A percentile compares a stretch with the other conserved stretches of the same genome.
Evolutionary conservation across 1,139 yeast species (phyloP).

Genomic region (Geotrichum histeridarum): DNA sequence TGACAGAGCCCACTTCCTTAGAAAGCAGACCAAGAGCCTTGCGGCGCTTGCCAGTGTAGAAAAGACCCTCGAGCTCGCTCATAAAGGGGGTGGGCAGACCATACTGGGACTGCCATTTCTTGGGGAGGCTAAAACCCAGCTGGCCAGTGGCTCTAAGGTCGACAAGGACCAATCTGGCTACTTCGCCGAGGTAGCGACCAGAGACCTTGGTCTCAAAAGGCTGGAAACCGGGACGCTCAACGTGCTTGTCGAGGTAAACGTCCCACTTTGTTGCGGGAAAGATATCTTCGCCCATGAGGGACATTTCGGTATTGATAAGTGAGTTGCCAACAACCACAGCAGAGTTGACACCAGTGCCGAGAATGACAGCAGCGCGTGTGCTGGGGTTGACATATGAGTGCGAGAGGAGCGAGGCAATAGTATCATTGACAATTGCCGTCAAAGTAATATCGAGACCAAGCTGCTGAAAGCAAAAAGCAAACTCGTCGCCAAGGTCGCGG

Average conservation of each 20-base stretch:
- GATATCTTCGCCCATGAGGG: conserved; percentile 37
- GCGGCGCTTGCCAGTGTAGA: conserved; percentile 18
- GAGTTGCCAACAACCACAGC: conserved; percentile 30
- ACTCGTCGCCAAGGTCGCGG: conserved; percentile 61
- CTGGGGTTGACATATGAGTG: conserved; percentile 62
- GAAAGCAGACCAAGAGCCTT: background rate
- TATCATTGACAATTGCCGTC: conserved; percentile 83
- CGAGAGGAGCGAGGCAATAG: conserved; percentile 78
- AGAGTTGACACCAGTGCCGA: conserved; percentile 88
- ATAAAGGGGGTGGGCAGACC: conserved; percentile 30
- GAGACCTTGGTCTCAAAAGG: conserved; percentile 81
- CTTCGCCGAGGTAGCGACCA: conserved; percentile 85
- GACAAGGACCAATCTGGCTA: conserved; percentile 61
- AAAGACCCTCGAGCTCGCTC: conserved; percentile 30
- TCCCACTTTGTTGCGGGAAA: conserved; percentile 76
- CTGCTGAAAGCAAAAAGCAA: conserved; percentile 54
- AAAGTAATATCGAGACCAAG: conserved; percentile 54
- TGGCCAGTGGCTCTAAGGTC: conserved; percentile 56
- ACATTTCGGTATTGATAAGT: conserved; percentile 36
- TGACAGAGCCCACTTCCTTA: conserved; percentile 14
- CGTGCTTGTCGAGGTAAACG: conserved; percentile 52
- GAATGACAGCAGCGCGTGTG: conserved; percentile 76
- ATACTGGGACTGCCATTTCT: conserved; percentile 26
- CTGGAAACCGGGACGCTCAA: conserved; percentile 75
- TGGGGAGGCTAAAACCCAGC: conserved; percentile 40